These are phyloP conservation scores for Xylaria curta DNA, from an alignment of 495 filamentous ascomycete species.

Conservation along the genomic window DNA sequence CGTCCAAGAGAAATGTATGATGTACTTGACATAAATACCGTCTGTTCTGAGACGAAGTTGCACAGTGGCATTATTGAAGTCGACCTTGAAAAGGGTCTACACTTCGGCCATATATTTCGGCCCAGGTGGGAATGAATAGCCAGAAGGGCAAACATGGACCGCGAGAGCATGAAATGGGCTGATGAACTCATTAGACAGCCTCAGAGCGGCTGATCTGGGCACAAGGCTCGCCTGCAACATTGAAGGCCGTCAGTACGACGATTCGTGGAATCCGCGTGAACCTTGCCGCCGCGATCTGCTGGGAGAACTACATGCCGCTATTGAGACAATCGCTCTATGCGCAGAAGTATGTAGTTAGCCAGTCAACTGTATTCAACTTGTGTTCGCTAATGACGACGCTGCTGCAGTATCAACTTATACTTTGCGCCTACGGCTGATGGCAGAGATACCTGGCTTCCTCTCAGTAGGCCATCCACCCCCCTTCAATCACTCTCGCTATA, in stretches of 20 bases:
- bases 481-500: neutral
- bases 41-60: neutral
- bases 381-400: neutral
- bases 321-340: conserved; percentile 74
- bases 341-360: conserved; percentile 63
- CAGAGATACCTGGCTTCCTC: conserved; percentile 80
- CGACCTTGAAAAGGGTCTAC: neutral
- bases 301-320: conserved; percentile 97
- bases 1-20: neutral
- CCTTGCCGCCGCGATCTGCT: conserved; percentile 88
- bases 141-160: neutral
- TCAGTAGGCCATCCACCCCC: conserved; percentile 41
- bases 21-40: neutral
- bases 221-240: conserved; percentile 79
- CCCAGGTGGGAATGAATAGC: neutral
- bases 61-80: neutral
- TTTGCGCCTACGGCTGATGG: conserved; percentile 90
- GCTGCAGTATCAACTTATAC: conserved; percentile 74
- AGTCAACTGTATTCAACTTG: too few relatives aligned
- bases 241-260: conserved; percentile 80
- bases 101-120: neutral
- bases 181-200: conserved; percentile 62
- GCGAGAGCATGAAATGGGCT: neutral
- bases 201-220: conserved; percentile 88
- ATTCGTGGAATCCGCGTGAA: conserved; percentile 79